phyloP scores from a whole-genome alignment of 1,139 yeast genomes.

The Saccharomyces hybrid region DNA sequence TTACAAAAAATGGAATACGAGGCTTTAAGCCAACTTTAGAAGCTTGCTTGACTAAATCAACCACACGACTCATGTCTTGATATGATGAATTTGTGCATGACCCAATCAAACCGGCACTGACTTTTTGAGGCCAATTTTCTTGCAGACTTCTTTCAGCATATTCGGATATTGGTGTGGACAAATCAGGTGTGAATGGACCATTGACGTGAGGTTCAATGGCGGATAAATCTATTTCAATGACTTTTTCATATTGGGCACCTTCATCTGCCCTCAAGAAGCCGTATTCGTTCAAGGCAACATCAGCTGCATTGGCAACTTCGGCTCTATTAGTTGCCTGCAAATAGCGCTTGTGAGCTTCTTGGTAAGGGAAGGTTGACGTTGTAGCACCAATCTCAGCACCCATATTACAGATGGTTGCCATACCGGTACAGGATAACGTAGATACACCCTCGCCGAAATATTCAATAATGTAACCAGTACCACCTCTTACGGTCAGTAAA shows the following conservation, averaged over 20 bases:
- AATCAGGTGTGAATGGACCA: constrained; percentile 94
- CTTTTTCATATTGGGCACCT: constrained; percentile 76
- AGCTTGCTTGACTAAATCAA: constrained; percentile 79
- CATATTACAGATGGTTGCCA: no score
- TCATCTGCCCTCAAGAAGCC: constrained; percentile 69
- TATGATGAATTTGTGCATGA: constrained; percentile 71
- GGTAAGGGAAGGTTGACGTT: constrained; percentile 36
- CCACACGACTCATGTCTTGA: constrained; percentile 96
- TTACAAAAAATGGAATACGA: constrained; percentile 82
- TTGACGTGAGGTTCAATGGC: constrained; percentile 82
- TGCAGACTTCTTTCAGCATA: constrained; percentile 55
- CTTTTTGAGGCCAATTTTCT: constrained; percentile 70
- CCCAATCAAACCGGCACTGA: no score
- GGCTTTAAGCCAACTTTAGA: constrained; percentile 81
- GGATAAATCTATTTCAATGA: constrained; percentile 68
- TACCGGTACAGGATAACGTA: no score
- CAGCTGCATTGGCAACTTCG: constrained; percentile 74
- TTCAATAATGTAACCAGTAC: no score
- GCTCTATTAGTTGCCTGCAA: constrained; percentile 72
- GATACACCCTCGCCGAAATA: no score
- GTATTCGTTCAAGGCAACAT: constrained; percentile 50
- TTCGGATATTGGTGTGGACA: constrained; percentile 74
- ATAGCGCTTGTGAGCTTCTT: constrained; percentile 76
- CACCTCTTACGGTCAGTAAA: constrained; percentile 32
- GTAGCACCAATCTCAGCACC: no score